These are phyloP conservation scores for Lophium mytilinum DNA, from an alignment of 495 filamentous ascomycete genomes.

Conservation along the genomic window DNA sequence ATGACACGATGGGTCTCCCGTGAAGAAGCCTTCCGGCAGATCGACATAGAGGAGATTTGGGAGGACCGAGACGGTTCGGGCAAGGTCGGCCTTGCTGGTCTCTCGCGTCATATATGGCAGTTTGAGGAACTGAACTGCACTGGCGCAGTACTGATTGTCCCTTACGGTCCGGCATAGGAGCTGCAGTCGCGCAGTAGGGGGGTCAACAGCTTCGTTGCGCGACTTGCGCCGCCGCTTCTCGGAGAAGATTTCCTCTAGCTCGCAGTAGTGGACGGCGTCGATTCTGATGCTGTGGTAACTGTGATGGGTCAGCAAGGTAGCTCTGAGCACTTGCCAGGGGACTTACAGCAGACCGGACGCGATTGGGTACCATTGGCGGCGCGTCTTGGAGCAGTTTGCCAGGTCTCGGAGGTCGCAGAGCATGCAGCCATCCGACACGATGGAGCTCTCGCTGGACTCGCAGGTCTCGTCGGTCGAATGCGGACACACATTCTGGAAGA, in stretches of 20 bases:
- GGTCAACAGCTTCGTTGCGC: conserved; percentile 69
- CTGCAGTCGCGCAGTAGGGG: conserved; percentile 63
- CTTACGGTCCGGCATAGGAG: conserved; percentile 75
- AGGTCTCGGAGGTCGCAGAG: conserved; percentile 92
- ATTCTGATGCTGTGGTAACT: conserved; percentile 89
- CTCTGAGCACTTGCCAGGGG: not conserved
- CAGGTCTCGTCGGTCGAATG: conserved; percentile 71
- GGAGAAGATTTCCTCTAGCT: conserved; percentile 69
- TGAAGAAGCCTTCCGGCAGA: conserved; percentile 78
- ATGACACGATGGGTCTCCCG: conserved; percentile 64
- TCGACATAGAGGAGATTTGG: conserved; percentile 85
- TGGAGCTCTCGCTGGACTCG: conserved; percentile 71
- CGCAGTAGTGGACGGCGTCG: conserved; percentile 91
- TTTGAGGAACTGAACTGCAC: conserved; percentile 67
- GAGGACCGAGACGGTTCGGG: conserved; percentile 75
- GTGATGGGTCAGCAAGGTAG: conserved; percentile 8
- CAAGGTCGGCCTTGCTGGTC: conserved; percentile 73
- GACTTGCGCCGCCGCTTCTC: conserved; percentile 69
- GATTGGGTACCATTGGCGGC: conserved; percentile 58
- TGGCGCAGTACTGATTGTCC: conserved; percentile 57
- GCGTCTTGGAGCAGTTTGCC: conserved; percentile 65
- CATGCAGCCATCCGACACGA: conserved; percentile 81
- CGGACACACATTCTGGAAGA: conserved; percentile 78
- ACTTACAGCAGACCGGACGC: conserved; percentile 18
- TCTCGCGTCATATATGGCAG: conserved; percentile 96